phyloP scores from a whole-genome alignment of 1,284 basidiomycete species.

The Malassezia cuniculi region DNA sequence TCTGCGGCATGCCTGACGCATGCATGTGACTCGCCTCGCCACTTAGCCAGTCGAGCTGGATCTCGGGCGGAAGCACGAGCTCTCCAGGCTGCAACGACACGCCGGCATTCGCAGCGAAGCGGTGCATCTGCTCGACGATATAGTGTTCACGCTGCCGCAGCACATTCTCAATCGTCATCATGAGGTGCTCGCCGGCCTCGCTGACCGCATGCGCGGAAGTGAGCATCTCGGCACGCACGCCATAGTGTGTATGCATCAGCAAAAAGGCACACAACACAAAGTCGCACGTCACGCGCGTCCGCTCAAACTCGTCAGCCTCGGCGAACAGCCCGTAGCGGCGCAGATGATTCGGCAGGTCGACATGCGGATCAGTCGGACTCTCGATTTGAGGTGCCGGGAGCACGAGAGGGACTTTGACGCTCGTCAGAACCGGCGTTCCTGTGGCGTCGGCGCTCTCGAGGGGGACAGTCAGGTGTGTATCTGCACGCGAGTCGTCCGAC shows the following conservation, averaged over 20 bases:
- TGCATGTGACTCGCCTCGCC: not conserved
- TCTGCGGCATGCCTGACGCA: too few relatives aligned
- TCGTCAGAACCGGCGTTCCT: not conserved
- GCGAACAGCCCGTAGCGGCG: conserved; percentile 3
- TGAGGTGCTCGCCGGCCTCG: conserved; percentile 5
- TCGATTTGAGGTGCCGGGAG: conserved; percentile 5
- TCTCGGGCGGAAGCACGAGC: not conserved
- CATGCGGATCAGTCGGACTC: conserved; percentile 8
- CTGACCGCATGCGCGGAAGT: conserved; percentile 3
- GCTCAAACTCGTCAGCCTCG: conserved; percentile 10
- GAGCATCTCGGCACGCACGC: not conserved
- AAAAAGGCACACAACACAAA: conserved; percentile 12
- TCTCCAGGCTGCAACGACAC: not conserved
- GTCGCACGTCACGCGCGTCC: conserved; percentile 6
- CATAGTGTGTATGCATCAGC: conserved; percentile 3
- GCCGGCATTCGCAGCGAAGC: not conserved
- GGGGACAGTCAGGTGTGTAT: not conserved
- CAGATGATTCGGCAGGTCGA: conserved; percentile 10
- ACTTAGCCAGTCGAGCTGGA: conserved; percentile 3
- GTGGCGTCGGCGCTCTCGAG: not conserved
- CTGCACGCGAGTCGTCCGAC: not conserved
- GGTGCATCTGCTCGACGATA: conserved; percentile 1
- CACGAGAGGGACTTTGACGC: conserved; percentile 4
- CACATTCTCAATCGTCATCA: conserved; percentile 2
- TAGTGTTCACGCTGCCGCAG: not conserved